Percentiles rank a stretch among this genome's conserved stretches.
Evolutionary conservation across 306 rosid genomes (phyloP).

Genomic region (Sesbania bispinosa): DNA sequence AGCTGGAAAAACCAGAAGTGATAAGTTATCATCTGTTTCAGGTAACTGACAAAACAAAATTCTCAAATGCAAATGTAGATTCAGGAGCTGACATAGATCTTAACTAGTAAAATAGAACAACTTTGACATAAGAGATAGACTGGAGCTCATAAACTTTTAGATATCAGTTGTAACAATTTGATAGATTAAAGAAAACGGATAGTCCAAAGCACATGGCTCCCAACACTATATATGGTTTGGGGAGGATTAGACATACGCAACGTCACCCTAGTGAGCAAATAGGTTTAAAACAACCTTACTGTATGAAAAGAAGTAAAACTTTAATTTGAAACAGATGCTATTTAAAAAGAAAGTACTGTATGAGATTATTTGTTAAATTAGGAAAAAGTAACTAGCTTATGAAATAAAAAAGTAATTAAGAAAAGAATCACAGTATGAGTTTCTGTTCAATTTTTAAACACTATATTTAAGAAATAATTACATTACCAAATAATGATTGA

Average conservation of each 20-base stretch:
- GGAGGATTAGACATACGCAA: not conserved
- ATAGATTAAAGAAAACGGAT: not conserved
- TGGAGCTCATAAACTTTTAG: not conserved
- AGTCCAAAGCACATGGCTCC: not conserved
- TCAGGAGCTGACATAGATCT: conserved; percentile 14
- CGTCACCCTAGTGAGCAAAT: not conserved
- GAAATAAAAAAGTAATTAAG: not conserved
- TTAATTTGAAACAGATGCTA: not conserved
- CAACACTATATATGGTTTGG: not conserved
- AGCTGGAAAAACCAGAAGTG: not conserved
- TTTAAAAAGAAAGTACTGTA: not conserved
- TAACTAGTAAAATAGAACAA: not conserved
- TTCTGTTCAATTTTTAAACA: not conserved
- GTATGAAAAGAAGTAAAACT: not conserved
- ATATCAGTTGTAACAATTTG: not conserved
- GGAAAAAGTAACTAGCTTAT: not conserved
- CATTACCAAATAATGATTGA: too few species aligned
- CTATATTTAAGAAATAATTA: too few species aligned
- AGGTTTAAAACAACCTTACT: not conserved
- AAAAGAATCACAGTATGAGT: not conserved
- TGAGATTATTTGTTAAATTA: conserved; percentile 7
- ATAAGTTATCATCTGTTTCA: not conserved
- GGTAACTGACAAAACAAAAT: not conserved
- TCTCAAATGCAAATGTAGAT: conserved; percentile 19
- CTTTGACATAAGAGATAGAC: not conserved